Percentiles rank a stretch among this genome's conserved stretches.
phyloP scores from a whole-genome alignment of 331 rosid species.

The Quercus tomentella region DNA sequence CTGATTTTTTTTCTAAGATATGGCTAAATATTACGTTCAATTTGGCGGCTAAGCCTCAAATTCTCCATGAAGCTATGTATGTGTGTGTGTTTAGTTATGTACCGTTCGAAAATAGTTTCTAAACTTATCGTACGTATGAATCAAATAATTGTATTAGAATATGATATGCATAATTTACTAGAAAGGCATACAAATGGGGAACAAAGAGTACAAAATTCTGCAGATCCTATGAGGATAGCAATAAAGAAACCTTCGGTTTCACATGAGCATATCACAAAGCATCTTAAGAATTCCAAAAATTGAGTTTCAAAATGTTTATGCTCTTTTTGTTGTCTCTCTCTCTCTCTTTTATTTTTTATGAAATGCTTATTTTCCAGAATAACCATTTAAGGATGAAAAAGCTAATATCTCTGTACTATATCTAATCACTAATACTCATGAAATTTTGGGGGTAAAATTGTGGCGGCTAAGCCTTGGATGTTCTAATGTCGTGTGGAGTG shows the following conservation, averaged over 20 bases:
- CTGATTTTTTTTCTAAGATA: too few species aligned
- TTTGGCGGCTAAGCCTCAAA: not conserved
- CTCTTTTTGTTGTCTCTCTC: not conserved
- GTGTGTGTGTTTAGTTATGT: not conserved
- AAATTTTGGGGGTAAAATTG: not conserved
- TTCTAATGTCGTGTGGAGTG: too few species aligned
- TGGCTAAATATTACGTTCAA: not conserved
- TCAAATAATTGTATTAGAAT: not conserved
- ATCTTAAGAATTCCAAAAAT: not conserved
- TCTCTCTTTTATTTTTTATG: too few species aligned
- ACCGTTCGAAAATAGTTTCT: not conserved
- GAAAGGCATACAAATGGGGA: not conserved
- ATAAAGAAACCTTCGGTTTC: not conserved
- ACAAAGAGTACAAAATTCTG: not conserved
- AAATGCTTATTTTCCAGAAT: not conserved
- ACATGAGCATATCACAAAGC: not conserved
- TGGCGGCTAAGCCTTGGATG: too few species aligned
- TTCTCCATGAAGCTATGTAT: not conserved
- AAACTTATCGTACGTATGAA: not conserved
- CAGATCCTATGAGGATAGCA: not conserved
- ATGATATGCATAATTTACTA: not conserved
- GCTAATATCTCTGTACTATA: not conserved
- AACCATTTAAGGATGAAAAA: not conserved
- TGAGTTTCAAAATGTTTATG: not conserved
- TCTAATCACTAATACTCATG: not conserved